A percentile compares a stretch with the other conserved stretches of the same genome.
Conservation (phyloP, 352 stramenopile species). For the Halophytophthora polymorphica region DNA sequence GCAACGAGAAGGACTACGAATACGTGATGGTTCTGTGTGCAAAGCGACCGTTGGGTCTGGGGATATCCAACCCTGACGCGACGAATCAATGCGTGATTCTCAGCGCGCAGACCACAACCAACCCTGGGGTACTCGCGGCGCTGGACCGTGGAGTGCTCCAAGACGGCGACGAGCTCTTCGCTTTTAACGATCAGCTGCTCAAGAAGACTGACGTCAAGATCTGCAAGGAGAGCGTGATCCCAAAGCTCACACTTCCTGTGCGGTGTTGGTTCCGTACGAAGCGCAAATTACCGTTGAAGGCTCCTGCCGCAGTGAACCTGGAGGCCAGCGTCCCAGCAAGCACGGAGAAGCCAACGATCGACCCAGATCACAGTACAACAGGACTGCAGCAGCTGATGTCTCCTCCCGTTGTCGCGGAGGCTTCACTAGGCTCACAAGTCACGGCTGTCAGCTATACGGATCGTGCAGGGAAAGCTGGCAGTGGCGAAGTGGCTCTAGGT, state of each 20-base stretch:
- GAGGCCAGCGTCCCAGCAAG: not conserved
- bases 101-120: slow-evolving; percentile 25
- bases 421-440: too few species aligned
- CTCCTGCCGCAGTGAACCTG: not conserved
- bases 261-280: slow-evolving; percentile 63
- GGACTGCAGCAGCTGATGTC: too few species aligned
- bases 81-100: slow-evolving; percentile 25
- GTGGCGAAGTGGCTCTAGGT: slow-evolving; percentile 18
- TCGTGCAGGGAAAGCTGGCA: not conserved
- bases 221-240: slow-evolving; percentile 36
- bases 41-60: slow-evolving; percentile 53
- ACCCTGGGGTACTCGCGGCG: slow-evolving; percentile 37
- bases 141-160: slow-evolving; percentile 50
- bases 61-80: slow-evolving; percentile 19
- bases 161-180: slow-evolving; percentile 60
- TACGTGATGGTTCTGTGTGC: slow-evolving; percentile 64
- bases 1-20: slow-evolving; percentile 34
- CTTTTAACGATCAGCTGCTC: slow-evolving; percentile 54
- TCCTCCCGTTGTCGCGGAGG: too few species aligned
- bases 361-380: too few species aligned
- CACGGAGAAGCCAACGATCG: not conserved
- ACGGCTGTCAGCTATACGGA: not conserved
- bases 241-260: slow-evolving; percentile 29
- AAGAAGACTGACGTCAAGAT: slow-evolving; percentile 18
- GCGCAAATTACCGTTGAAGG: slow-evolving; percentile 18